Evolutionary conservation across 2,329 filamentous ascomycete genomes (phyloP), one percentile per base, ranked within the genome.

Genomic region (Trichoderma endophyticum): DNA sequence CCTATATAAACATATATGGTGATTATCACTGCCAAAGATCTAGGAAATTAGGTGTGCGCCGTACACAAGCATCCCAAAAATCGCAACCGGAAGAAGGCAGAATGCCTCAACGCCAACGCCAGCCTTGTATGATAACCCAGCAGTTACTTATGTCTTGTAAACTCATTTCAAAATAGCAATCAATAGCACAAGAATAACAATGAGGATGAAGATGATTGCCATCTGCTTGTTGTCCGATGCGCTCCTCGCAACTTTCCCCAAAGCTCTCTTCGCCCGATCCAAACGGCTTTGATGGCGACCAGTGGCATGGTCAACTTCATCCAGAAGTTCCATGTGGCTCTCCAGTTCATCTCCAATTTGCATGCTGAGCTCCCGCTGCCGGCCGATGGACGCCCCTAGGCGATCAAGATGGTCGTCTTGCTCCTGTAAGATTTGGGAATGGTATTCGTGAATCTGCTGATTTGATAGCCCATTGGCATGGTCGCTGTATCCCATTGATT

Each of bases 301-400:
- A 8, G 95, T 92, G 24, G 91, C 88, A 59, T 88, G 88, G 79
- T 98, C 96, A 59, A 97, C 90, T 77, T 97, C 95, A 80, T 98
- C 95, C 34, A 99, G 86, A 85, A 99, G 86, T 76, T 92, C 87
- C 48, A 97, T 92, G 78, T 99, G 96, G 76, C 90, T 92, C 77
- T 98, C 96, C 43, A 99, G 86, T 85, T 99, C 96, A 80, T 98
- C 93, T 34, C 96, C 95, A 78, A 99, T 98, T 84, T 96, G 93
- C 84, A 98, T 97, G 79, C 92, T 95, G 73, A 99, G 86, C 83
- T 98, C 93, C 64, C 97, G 87, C 84, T 98, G 96, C 51, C 96
- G 89, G 4, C 93, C 89, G 76, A 99, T 98, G 72, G 90, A 93
- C 77, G 90, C 89, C n/a, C 95, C 93, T 4, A 99, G 85, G 11